phyloP scores from a whole-genome alignment of 1,284 basidiomycete genomes.

The Pholiota adiposa region DNA sequence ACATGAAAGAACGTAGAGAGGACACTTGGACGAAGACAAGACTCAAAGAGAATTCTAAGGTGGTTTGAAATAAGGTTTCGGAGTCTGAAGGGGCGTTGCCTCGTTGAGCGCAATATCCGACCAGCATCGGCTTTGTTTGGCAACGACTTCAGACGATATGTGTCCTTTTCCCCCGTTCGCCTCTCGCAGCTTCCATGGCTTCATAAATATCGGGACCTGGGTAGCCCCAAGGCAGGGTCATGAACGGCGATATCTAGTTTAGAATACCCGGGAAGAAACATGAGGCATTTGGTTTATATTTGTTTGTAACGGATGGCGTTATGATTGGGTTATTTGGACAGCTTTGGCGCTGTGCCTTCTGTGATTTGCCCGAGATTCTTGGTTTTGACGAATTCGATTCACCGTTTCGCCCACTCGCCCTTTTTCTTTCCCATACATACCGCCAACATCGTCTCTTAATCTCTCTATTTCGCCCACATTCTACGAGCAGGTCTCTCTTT shows the following conservation, averaged over 20 bases:
- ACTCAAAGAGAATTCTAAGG: background rate
- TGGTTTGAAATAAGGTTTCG: constrained; percentile 28
- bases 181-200: background rate
- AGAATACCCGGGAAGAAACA: constrained; percentile 10
- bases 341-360: constrained; percentile 38
- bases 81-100: constrained; percentile 27
- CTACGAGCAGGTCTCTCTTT: constrained; percentile 30
- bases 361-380: constrained; percentile 33
- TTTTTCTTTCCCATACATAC: constrained; percentile 31
- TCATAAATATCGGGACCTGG: background rate
- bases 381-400: constrained; percentile 33
- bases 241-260: background rate
- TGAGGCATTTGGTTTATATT: constrained; percentile 21
- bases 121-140: constrained; percentile 24
- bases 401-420: constrained; percentile 20
- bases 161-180: background rate
- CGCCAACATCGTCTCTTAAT: constrained; percentile 22
- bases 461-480: background rate
- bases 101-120: constrained; percentile 26
- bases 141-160: constrained; percentile 16
- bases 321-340: constrained; percentile 41
- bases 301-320: constrained; percentile 42
- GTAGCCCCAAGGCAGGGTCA: background rate
- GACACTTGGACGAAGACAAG: background rate
- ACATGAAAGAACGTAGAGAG: background rate